Evolutionary conservation across 345 rosid species (phyloP), one percentile per base, ranked within the genome.

Genomic region (Eucalyptus tenuipes): DNA sequence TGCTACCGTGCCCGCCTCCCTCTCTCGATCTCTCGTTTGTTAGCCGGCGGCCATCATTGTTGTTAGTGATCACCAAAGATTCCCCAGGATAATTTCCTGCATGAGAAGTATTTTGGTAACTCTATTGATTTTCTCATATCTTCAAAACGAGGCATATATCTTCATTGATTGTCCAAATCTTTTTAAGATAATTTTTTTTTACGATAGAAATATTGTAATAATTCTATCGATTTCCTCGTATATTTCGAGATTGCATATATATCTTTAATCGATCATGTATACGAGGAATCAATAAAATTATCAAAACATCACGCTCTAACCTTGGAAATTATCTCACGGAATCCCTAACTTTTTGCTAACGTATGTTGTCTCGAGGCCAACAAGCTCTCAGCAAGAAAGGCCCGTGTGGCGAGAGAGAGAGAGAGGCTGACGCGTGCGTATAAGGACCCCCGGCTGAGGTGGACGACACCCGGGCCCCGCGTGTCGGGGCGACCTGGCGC

Each of bases 171-270:
- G 18, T n/a, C 3, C 75, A n/a, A 6, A 64, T 64, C 40, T 14
- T 8, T 64, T 4, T 64, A 7, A 15, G 5, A 15, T 25, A 64
- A n/a, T n/a, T 13, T 13, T 61, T 61, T 37, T 31, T 3, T n/a
- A 11, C 4, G 27, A 37, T 3, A 1, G 1, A 20, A 5, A 20
- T 75, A 75, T 75, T 18, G 42, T 37, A 5, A 33, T 33, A 33
- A 68, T 68, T 68, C 13, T 33, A 2, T 66, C 8, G 13, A 68
- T 40, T 75, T 75, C 27, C 4, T 42, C 5, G 8, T 40, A 75
- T 10, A 6, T 40, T 11, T 10, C 5, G 1, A 75, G 14, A 75
- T 75, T 40, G 2, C 0, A 1, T 2, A 7, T 10, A 40, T 10
- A 37, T 37, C 15, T 37, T 75, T 6, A 25, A 16, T 17, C 2